Conservation (phyloP, 2,329 filamentous ascomycete genomes). For the Amylocarpus encephaloides region DNA sequence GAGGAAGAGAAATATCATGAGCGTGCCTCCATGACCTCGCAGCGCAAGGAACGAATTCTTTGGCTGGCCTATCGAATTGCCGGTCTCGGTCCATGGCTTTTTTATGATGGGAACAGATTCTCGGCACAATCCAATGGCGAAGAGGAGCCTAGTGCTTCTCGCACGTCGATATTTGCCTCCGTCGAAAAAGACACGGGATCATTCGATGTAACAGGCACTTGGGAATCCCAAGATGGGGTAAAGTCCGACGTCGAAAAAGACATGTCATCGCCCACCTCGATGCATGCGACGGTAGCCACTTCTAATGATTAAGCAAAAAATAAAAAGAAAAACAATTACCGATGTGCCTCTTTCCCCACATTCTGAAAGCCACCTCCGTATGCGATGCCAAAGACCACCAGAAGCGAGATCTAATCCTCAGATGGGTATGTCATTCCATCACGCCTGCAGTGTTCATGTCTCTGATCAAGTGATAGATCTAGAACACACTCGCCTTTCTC, state of each 20-base stretch:
- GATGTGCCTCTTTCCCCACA: not conserved
- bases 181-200: slow-evolving; percentile 7
- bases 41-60: slow-evolving; percentile 24
- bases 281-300: slow-evolving; percentile 1
- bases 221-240: slow-evolving; percentile 8
- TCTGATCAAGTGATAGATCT: not conserved
- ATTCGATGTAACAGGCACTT: slow-evolving; percentile 6
- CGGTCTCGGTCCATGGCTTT: slow-evolving; percentile 9
- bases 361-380: too few relatives aligned
- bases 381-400: too few relatives aligned
- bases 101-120: slow-evolving; percentile 16
- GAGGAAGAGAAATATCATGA: slow-evolving; percentile 27
- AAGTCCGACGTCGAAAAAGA: slow-evolving; percentile 16
- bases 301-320: slow-evolving; percentile 7
- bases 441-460: not conserved
- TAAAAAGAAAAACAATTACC: not conserved
- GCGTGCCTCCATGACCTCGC: slow-evolving; percentile 22
- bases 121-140: not conserved
- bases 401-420: too few relatives aligned
- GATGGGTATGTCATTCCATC: not conserved
- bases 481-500: not conserved
- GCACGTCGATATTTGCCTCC: slow-evolving; percentile 12
- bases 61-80: slow-evolving; percentile 21
- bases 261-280: slow-evolving; percentile 10
- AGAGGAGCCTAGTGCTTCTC: not conserved